Evolutionary conservation across 768 basidiomycete species (phyloP).

Genomic region (Crassisporium funariophilum): DNA sequence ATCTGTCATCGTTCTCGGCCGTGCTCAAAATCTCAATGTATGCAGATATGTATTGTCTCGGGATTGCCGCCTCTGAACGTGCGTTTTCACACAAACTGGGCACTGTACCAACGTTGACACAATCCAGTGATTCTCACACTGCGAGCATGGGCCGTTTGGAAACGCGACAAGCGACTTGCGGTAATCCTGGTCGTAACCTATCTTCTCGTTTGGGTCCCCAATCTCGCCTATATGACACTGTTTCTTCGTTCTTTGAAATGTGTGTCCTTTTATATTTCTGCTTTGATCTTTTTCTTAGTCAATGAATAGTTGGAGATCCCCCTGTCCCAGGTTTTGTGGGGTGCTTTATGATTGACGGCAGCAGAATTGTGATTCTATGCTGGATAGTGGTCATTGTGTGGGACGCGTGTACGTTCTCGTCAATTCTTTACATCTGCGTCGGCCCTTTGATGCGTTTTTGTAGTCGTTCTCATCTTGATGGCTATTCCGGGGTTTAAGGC

Average conservation of each 20-base stretch:
- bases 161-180: slow-evolving; percentile 3
- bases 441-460: too few species aligned
- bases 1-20: not conserved
- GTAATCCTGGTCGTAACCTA: slow-evolving; percentile 2
- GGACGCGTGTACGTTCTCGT: slow-evolving; percentile 18
- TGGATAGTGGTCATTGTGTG: slow-evolving; percentile 11
- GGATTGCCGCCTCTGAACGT: slow-evolving; percentile 14
- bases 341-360: slow-evolving; percentile 4
- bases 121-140: slow-evolving; percentile 10
- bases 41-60: slow-evolving; percentile 6
- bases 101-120: not conserved
- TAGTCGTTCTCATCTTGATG: too few species aligned
- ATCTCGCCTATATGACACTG: not conserved
- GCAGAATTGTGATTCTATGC: slow-evolving; percentile 2
- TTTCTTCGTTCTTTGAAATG: slow-evolving; percentile 10
- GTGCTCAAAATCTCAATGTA: not conserved
- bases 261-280: not conserved
- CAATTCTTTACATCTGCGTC: too few species aligned
- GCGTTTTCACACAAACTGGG: not conserved
- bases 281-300: not conserved
- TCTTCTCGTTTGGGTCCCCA: slow-evolving; percentile 1
- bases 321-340: slow-evolving; percentile 7
- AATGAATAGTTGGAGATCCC: not conserved
- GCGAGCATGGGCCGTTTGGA: slow-evolving; percentile 17
- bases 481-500: too few species aligned